These are phyloP conservation scores for Fomitopsis schrenkii DNA, from an alignment of 1,284 basidiomycete species.

Conservation along the genomic window DNA sequence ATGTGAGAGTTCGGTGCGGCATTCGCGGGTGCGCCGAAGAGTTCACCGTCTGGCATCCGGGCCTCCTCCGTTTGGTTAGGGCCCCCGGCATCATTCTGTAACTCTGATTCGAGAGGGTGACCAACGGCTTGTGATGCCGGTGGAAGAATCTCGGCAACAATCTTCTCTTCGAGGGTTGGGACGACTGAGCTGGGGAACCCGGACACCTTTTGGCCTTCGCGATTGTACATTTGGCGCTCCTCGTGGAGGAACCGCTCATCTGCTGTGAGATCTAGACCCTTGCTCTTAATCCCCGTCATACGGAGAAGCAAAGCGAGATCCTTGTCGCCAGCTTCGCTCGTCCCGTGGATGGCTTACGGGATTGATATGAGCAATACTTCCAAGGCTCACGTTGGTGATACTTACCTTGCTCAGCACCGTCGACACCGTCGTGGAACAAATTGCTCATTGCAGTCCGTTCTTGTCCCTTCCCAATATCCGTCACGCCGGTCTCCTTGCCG, in stretches of 20 bases:
- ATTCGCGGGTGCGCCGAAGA: conserved; percentile 53
- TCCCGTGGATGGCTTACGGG: conserved; percentile 39
- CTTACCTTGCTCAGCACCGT: conserved; percentile 49
- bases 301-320: conserved; percentile 34
- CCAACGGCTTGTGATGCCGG: conserved; percentile 28
- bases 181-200: conserved; percentile 66
- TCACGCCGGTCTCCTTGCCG: conserved; percentile 36
- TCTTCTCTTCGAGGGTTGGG: conserved; percentile 73
- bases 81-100: conserved; percentile 9
- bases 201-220: conserved; percentile 46
- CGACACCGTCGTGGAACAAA: conserved; percentile 34
- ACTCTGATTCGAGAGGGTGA: conserved; percentile 28
- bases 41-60: conserved; percentile 36
- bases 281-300: conserved; percentile 41
- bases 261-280: conserved; percentile 30
- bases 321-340: conserved; percentile 35
- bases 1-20: conserved; percentile 37
- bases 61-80: conserved; percentile 29
- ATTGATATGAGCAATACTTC: neutral
- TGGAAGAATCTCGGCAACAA: conserved; percentile 40
- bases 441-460: conserved; percentile 33
- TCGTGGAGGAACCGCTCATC: conserved; percentile 40
- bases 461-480: conserved; percentile 27
- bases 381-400: neutral
- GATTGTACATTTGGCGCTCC: conserved; percentile 52